A percentile compares a stretch with the other conserved stretches of the same genome.
These are phyloP conservation scores for Microdochium nivale DNA, from an alignment of 2,329 filamentous ascomycete species.

Conservation along the genomic window DNA sequence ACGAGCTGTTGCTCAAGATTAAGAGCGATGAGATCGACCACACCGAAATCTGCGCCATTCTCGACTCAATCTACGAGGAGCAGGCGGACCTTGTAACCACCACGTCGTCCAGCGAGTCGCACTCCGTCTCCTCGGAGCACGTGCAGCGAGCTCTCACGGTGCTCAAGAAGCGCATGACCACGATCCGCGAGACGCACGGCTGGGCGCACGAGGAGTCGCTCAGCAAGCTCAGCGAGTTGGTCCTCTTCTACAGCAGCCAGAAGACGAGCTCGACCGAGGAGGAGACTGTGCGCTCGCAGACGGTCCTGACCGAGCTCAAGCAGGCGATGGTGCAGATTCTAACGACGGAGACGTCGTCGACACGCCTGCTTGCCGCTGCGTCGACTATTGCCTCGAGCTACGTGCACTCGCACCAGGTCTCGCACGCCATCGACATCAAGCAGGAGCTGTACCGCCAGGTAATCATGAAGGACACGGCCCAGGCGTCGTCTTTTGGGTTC, in stretches of 20 bases:
- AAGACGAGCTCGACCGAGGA: conserved; percentile 10
- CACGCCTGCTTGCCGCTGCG: conserved; percentile 21
- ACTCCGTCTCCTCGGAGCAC: conserved; percentile 17
- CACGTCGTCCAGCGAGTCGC: conserved; percentile 8
- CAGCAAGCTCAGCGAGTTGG: conserved; percentile 23
- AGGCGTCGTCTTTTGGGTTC: conserved; percentile 16
- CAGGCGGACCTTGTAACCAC: conserved; percentile 16
- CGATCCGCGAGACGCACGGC: conserved; percentile 20
- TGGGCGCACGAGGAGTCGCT: conserved; percentile 30
- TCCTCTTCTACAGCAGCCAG: conserved; percentile 23
- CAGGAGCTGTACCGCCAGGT: conserved; percentile 29
- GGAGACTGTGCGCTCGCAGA: conserved; percentile 6
- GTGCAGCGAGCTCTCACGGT: conserved; percentile 20
- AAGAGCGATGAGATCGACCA: conserved; percentile 21
- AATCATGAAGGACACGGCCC: conserved; percentile 23
- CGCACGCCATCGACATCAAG: conserved; percentile 21
- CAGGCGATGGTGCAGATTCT: conserved; percentile 23
- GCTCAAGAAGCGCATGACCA: conserved; percentile 18
- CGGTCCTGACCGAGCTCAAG: conserved; percentile 21
- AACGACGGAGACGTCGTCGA: conserved; percentile 17
- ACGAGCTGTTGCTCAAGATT: conserved; percentile 24
- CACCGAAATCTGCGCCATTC: conserved; percentile 20
- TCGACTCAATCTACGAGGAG: conserved; percentile 28
- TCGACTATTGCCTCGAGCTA: conserved; percentile 25
- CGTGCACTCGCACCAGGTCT: conserved; percentile 20